Evolutionary conservation across 23 red algal genomes (phyloP).

Genomic region (Porphyridium purpureum): DNA sequence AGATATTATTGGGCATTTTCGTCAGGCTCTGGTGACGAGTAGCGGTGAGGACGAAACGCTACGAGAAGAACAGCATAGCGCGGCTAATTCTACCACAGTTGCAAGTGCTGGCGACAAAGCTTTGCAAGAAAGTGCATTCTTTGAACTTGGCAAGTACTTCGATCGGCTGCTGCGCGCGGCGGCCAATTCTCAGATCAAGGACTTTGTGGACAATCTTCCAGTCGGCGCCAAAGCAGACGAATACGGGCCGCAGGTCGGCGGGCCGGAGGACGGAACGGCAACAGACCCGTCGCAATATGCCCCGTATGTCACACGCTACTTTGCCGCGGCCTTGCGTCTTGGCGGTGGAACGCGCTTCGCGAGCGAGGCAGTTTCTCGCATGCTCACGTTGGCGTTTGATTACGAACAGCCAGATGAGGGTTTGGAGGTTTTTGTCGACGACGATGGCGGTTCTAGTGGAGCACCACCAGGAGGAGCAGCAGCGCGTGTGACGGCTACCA

Average conservation of each 20-base stretch:
- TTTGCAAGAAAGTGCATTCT: conserved; percentile 40
- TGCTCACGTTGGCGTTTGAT: conserved; percentile 82
- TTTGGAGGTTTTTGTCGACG: not conserved
- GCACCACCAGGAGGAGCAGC: not conserved
- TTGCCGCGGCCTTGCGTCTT: conserved; percentile 39
- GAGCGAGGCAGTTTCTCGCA: too few species aligned
- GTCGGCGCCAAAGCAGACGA: not conserved
- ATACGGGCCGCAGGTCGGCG: not conserved
- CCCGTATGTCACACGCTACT: conserved; percentile 23
- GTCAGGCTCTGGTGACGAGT: too few species aligned
- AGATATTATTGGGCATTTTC: too few species aligned
- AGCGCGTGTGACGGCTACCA: not conserved
- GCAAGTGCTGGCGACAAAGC: too few species aligned
- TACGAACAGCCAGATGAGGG: conserved; percentile 4
- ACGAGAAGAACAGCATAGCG: too few species aligned
- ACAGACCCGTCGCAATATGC: conserved; percentile 6
- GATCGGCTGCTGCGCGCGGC: conserved; percentile 33
- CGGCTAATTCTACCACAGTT: too few species aligned
- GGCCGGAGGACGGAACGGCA: not conserved
- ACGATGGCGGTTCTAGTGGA: not conserved
- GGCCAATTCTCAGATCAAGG: conserved; percentile 5
- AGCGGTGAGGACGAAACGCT: too few species aligned
- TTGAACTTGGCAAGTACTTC: conserved; percentile 48
- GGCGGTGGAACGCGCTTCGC: too few species aligned
- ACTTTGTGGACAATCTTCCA: not conserved